These are phyloP conservation scores for Leccinum subgranulosum DNA, from an alignment of 768 basidiomycete genomes.

Conservation along the genomic window DNA sequence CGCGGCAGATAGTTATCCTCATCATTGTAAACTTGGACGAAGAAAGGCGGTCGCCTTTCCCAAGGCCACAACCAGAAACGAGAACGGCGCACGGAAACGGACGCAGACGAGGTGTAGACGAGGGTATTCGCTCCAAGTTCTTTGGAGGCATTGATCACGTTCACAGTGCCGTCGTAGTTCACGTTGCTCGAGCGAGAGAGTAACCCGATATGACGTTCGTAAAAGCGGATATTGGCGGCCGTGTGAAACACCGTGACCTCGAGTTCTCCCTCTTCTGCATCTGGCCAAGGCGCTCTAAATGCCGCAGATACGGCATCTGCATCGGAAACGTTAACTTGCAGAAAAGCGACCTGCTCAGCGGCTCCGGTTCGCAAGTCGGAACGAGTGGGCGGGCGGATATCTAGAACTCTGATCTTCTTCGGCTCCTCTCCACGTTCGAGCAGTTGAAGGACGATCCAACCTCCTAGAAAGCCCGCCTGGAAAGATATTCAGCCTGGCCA, in stretches of 20 bases:
- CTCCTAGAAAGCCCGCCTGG: conserved; percentile 73
- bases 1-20: conserved; percentile 51
- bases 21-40: conserved; percentile 64
- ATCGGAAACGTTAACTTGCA: conserved; percentile 58
- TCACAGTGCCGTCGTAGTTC: conserved; percentile 66
- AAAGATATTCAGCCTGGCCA: neutral
- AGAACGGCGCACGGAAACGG: conserved; percentile 53
- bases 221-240: conserved; percentile 76
- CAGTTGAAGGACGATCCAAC: conserved; percentile 72
- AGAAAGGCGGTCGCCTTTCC: conserved; percentile 54
- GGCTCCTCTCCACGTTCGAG: conserved; percentile 71
- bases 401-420: conserved; percentile 59
- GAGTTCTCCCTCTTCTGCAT: conserved; percentile 19
- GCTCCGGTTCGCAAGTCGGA: conserved; percentile 52
- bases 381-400: conserved; percentile 60
- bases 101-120: conserved; percentile 74
- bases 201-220: conserved; percentile 54
- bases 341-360: conserved; percentile 52
- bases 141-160: conserved; percentile 59
- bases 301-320: conserved; percentile 51
- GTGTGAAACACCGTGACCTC: conserved; percentile 70
- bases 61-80: conserved; percentile 75
- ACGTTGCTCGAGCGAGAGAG: conserved; percentile 55
- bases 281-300: conserved; percentile 64
- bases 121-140: conserved; percentile 53